Base-by-base conservation (phyloP, 176 grass and related monocot genomes). In the Areca catechu region DNA sequence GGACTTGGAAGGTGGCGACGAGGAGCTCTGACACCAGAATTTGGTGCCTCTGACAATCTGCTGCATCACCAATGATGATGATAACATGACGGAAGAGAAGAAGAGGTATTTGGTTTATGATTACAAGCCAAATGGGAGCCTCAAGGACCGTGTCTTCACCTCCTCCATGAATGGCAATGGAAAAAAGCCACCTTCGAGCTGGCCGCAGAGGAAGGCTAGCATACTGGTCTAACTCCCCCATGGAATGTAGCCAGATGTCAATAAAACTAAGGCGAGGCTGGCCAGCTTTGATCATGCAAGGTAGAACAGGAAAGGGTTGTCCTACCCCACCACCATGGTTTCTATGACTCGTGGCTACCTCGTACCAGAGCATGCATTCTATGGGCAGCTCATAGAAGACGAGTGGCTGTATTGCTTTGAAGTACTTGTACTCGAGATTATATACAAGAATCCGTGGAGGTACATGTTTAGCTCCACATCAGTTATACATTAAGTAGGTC, bases 321-420 rank as follows among this genome's bases (percentile, higher is more conserved):
- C 93, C 19, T 83, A 97, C 71, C 80, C 91, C 60, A 91, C 87
- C 20, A 97, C 93, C 48, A 72, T 87, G 53, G 87, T 97, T 3
- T 86, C 93, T 22, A 83, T 86, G 52, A 97, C 83, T 1, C 93
- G 88, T 68, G 86, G 93, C 4, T 91, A 97, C 75, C 77, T 97
- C 20, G 77, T 86, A 6, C 93, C 83, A 22, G 87, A 91, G 76
- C 91, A 97, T 47, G 87, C 87, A 7, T 81, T 97, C 4, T 88
- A 97, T 24, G 93, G 93, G 17, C 93, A 97, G 77, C 84, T 97
- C 69, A 97, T 83, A 0, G 81, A 28, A 97, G 58, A 85, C 70
- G 78, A 97, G 87, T 54, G 93, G 88, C 66, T 97, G 50, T 97
- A 97, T 62, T 83, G 93, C 80, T 97, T 97, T 73, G 87, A 86